Evolutionary conservation across 139 green algal genomes (phyloP), one percentile per base, ranked within the genome.

Genomic region (Pleodorina starrii): DNA sequence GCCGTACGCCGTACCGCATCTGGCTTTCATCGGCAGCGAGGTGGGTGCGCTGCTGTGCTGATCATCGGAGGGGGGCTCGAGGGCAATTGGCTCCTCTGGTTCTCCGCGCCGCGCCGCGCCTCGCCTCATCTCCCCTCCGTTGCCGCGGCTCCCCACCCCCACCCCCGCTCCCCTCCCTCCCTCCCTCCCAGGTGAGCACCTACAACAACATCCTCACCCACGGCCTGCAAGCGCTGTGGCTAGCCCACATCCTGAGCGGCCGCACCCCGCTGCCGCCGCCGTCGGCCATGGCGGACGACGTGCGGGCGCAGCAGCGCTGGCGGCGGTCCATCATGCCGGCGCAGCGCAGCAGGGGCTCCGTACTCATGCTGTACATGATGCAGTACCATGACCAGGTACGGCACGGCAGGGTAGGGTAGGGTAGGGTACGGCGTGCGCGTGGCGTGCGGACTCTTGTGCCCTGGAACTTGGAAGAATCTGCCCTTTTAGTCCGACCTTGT

Each of bases 161-260:
- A 66, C 42, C 19, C 10, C 25, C 29, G 11, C 7, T 6, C 75
- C 75, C 36, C 50, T 16, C 32, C 50, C 5, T 38, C 6, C 40
- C 54, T 19, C 11, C 6, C 14, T 32, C 38, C 23, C 43, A 76
- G 59, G 69, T 89, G 25, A 82, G 44, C 50, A 92, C 51, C 44
- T 92, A 84, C 72, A 92, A 91, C 72, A 89, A 86, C 79, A 71
- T 87, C 50, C 85, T 92, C 12, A 92, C 90, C 0, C 16, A 69
- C 25, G 85, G 85, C 0, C 80, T 92, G 44, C 84, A 88, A 60
- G 85, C 90, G 36, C 48, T 89, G 85, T 92, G 90, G 90, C 85
- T 92, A 57, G 85, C 69, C 0, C 32, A 42, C 35, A 57, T 83
- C 14, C 43, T 90, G 21, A 16, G n/a, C 3, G 85, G 79, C 29